Evolutionary conservation across 2,329 filamentous ascomycete genomes (phyloP), one percentile per base, ranked within the genome.

Genomic region (Sporothrix humicola): DNA sequence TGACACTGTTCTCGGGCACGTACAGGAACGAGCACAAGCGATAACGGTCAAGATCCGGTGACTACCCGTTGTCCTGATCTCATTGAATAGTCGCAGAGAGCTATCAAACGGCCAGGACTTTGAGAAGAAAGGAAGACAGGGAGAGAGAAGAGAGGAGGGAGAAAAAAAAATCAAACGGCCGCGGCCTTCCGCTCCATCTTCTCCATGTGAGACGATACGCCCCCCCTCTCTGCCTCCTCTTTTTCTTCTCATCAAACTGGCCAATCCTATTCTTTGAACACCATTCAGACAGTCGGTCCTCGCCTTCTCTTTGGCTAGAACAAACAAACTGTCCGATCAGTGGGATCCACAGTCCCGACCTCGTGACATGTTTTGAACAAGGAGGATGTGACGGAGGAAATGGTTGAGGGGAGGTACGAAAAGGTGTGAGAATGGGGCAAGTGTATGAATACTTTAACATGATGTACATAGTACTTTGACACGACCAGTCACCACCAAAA

Each of bases 401-500:
- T 37, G 31, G 31, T 5, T 1, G 20, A 59, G 48, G 68, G 46
- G 37, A 31, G 31, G 31, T 37, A 3, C 31, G 5, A 37, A 37
- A 3, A n/a, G 52, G 52, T 59, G 52, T 20, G 37, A 31, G 52
- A 7, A 46, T 26, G 23, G 20, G 23, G 4, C 15, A 42, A 46
- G 17, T 2, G n/a, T 46, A 3, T 15, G n/a, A n/a, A n/a, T 37
- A 65, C 59, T 15, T 46, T 4, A 7, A 2, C n/a, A 15, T 10
- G 10, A 70, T 12, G 68, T 70, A 70, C n/a, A 17, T n/a, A 23
- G 52, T 70, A 70, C 68, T 44, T 58, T 70, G 31, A 31, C 17
- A 13, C 10, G 37, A 44, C 44, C 46, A 68, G 31, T 37, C 31
- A 50, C 44, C 3, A n/a, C n/a, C 9, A 1, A 26, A 13, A 46